These are phyloP conservation scores for Kwoniella sp. DNA, from an alignment of 768 basidiomycete species.

Conservation along the genomic window DNA sequence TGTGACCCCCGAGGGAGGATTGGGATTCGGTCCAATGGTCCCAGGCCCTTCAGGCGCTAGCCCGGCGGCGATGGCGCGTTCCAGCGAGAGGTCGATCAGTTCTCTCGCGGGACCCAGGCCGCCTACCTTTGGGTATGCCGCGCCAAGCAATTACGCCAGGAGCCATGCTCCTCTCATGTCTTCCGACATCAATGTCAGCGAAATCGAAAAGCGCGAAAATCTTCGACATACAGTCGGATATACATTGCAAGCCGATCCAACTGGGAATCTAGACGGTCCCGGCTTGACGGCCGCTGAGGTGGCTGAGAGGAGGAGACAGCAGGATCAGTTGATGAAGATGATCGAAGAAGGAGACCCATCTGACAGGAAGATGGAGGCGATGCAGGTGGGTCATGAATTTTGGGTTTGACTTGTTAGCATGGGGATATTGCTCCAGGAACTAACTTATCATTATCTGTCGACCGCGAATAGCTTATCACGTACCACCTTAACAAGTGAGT, in stretches of 20 bases:
- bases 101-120: slow-evolving; percentile 18
- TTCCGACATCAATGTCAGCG: not conserved
- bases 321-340: slow-evolving; percentile 24
- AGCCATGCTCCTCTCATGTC: slow-evolving; percentile 5
- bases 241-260: slow-evolving; percentile 18
- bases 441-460: slow-evolving; percentile 5
- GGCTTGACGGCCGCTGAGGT: slow-evolving; percentile 29
- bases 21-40: not conserved
- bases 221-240: slow-evolving; percentile 19
- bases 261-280: slow-evolving; percentile 18
- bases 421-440: no score
- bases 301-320: slow-evolving; percentile 25
- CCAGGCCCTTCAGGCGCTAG: not conserved
- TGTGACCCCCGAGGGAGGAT: not conserved
- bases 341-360: slow-evolving; percentile 21
- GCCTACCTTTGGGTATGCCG: not conserved
- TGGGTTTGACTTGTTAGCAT: no score
- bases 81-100: slow-evolving; percentile 9
- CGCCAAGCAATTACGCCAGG: slow-evolving; percentile 11
- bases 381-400: slow-evolving; percentile 36
- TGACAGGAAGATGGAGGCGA: slow-evolving; percentile 32
- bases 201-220: not conserved
- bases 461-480: slow-evolving; percentile 59
- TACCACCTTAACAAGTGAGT: slow-evolving; percentile 81
- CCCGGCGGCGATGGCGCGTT: not conserved